Percentiles rank a stretch among this genome's conserved stretches.
Conservation (phyloP, 2,329 filamentous ascomycete genomes). For the Albophoma yamanashiensis region DNA sequence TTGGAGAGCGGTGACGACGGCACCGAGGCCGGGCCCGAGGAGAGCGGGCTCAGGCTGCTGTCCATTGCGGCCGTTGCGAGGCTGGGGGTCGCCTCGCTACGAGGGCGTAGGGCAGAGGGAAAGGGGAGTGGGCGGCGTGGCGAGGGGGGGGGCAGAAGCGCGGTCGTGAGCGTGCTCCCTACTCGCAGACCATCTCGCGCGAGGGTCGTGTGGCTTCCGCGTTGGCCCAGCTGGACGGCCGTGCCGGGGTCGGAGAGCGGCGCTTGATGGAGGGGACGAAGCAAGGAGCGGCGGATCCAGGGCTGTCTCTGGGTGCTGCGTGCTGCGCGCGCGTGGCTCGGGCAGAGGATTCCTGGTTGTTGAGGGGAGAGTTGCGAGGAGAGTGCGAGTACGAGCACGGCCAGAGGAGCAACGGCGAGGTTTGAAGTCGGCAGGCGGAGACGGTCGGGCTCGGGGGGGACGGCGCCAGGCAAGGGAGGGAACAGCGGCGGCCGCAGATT, state of each 20-base stretch:
- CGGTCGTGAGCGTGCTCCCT: neutral
- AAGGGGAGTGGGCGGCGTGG: neutral
- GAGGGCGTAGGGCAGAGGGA: neutral
- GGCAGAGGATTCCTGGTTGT: neutral
- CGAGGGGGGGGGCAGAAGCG: neutral
- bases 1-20: slow-evolving; percentile 33
- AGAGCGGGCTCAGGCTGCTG: slow-evolving; percentile 13
- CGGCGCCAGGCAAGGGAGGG: neutral
- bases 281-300: neutral
- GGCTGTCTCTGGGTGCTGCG: too few species aligned
- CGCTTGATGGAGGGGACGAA: neutral
- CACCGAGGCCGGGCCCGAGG: slow-evolving; percentile 21
- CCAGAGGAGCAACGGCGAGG: neutral
- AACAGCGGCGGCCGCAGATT: neutral
- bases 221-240: neutral
- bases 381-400: too few species aligned
- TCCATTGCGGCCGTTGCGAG: slow-evolving; percentile 10
- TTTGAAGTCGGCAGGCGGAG: neutral
- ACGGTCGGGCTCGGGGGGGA: neutral
- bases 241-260: neutral
- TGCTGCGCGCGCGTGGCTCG: neutral
- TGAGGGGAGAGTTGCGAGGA: neutral
- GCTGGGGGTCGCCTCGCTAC: neutral
- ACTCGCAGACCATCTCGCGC: neutral
- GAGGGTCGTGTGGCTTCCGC: neutral